phyloP scores from a whole-genome alignment of 371 early-diverging fungal species.

The Phascolomyces articulosus region DNA sequence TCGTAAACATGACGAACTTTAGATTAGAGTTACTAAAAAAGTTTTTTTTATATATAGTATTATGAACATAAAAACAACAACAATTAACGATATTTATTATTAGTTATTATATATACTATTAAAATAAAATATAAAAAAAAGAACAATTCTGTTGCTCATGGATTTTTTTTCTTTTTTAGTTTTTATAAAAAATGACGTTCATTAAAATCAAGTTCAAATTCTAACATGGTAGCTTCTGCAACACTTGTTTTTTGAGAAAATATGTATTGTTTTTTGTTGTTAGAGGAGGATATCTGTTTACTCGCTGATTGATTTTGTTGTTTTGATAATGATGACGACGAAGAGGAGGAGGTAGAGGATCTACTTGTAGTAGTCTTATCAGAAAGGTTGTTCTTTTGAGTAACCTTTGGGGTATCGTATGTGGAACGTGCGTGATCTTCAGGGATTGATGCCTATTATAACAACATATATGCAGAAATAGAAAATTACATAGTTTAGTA shows the following conservation, averaged over 20 bases:
- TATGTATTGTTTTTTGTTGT: not conserved
- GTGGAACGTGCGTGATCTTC: not conserved
- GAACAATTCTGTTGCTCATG: not conserved
- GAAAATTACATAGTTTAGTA: no score
- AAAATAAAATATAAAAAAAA: not conserved
- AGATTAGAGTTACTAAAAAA: not conserved
- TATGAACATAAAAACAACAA: not conserved
- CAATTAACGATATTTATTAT: no score
- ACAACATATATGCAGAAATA: no score
- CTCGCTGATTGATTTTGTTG: not conserved
- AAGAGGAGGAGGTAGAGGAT: not conserved
- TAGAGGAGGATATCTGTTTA: not conserved
- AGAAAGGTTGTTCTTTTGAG: not conserved
- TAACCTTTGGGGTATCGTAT: not conserved
- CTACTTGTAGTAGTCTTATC: no score
- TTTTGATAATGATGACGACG: not conserved
- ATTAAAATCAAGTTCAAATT: slow-evolving; percentile 13
- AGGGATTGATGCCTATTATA: not conserved
- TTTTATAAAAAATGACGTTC: not conserved
- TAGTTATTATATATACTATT: not conserved
- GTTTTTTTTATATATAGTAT: not conserved
- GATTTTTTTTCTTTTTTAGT: not conserved
- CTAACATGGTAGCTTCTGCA: slow-evolving; percentile 14
- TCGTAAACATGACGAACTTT: slow-evolving; percentile 14
- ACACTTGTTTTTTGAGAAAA: slow-evolving; percentile 1